Percentiles rank a stretch among this genome's conserved stretches.
Conservation (phyloP, 495 filamentous ascomycete species). For the Aspergillus sclerotiicarbonarius region DNA sequence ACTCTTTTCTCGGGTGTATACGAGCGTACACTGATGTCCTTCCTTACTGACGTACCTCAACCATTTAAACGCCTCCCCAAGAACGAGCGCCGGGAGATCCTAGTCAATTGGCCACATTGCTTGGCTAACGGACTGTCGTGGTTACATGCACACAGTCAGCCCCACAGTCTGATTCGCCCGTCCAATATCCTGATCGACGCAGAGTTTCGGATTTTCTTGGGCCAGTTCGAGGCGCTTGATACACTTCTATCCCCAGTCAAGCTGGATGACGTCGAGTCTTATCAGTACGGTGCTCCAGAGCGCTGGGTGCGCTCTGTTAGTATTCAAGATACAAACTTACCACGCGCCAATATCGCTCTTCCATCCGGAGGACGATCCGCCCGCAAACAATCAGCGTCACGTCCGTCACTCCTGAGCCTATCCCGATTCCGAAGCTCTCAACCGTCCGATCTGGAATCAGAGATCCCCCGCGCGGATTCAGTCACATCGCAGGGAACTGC, state of each 20-base stretch:
- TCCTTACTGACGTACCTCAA: conserved; percentile 66
- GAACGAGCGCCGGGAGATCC: conserved; percentile 60
- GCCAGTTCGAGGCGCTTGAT: conserved; percentile 67
- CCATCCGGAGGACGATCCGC: conserved; percentile 51
- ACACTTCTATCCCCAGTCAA: conserved; percentile 50
- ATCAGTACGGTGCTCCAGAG: conserved; percentile 87
- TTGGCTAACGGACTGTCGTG: conserved; percentile 73
- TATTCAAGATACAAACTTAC: conserved; percentile 31
- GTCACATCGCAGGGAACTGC: conserved; percentile 40
- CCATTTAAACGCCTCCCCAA: conserved; percentile 71
- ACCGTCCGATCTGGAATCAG: conserved; percentile 20
- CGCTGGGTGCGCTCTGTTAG: conserved; percentile 53
- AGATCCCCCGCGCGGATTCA: conserved; percentile 31
- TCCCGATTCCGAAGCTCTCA: conserved; percentile 23
- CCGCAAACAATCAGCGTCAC: conserved; percentile 24
- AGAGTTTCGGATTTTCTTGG: conserved; percentile 68
- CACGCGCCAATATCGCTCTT: conserved; percentile 25
- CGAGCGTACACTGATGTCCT: conserved; percentile 74
- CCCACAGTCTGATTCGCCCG: conserved; percentile 79
- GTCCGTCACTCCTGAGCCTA: conserved; percentile 23
- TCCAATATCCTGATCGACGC: conserved; percentile 76
- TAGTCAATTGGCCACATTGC: conserved; percentile 88
- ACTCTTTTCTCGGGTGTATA: conserved; percentile 71
- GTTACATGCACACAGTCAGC: conserved; percentile 68
- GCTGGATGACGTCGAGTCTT: conserved; percentile 71